These are phyloP conservation scores for Penicillium pancosmium DNA, from an alignment of 495 filamentous ascomycete genomes.

Conservation along the genomic window DNA sequence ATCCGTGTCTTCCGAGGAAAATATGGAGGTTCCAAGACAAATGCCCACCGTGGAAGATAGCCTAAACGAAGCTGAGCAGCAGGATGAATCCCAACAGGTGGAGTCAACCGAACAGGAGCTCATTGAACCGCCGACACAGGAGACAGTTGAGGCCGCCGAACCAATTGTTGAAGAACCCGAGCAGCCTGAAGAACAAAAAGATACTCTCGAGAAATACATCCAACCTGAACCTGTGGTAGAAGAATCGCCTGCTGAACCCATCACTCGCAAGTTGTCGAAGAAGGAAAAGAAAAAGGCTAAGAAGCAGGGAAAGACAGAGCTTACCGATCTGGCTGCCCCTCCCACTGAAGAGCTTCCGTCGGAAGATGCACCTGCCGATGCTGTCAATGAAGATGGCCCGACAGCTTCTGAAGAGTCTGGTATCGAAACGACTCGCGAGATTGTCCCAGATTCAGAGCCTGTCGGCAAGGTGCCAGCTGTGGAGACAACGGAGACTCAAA, in stretches of 20 bases:
- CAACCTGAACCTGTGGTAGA: not conserved
- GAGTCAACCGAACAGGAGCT: not conserved
- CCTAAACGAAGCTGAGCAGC: not conserved
- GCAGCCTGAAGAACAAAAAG: not conserved
- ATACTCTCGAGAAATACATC: not conserved
- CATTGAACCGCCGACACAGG: not conserved
- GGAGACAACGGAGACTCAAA: not conserved
- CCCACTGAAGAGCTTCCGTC: not conserved
- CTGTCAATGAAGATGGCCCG: not conserved
- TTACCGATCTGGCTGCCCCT: not conserved
- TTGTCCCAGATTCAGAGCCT: conserved; percentile 8
- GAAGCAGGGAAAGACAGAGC: conserved; percentile 30
- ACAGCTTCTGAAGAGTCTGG: not conserved
- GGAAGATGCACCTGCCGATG: not conserved
- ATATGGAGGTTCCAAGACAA: not conserved
- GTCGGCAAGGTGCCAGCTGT: not conserved
- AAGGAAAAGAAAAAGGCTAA: conserved; percentile 48
- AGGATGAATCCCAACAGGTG: not conserved
- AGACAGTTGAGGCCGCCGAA: not conserved
- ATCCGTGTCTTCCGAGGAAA: not conserved
- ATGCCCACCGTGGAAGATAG: not conserved
- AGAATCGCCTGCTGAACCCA: not conserved
- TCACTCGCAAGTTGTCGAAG: conserved; percentile 36
- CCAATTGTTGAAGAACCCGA: not conserved
- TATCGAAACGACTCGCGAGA: conserved; percentile 1